Base-by-base conservation (phyloP, 2,329 filamentous ascomycete species). In the Cytospora leucostoma region DNA sequence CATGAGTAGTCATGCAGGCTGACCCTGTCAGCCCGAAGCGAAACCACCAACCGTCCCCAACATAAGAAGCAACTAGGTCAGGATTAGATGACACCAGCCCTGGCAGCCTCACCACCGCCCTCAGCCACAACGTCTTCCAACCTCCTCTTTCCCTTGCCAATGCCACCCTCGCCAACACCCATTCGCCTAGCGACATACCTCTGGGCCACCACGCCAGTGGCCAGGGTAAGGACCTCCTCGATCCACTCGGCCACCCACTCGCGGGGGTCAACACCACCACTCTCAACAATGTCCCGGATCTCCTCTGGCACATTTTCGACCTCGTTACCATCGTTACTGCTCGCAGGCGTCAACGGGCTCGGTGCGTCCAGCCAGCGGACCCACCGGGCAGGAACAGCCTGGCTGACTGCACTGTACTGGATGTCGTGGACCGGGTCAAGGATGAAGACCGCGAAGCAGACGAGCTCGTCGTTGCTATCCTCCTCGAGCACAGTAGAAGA, bases 231-330 rank as follows among this genome's bases (percentile, higher is more conserved):
- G 0, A 88, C 80, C 78, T 98, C 94, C 78, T 98, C 94, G 54
- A 99, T 84, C 95, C 95, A 99, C 76, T 98, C 95, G 3, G 93
- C 90, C 44, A 97, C 91, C 95, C 95, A 99, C 75, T 99, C 95
- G 63, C 95, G 84, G 0, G 95, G 95, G 72, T 99, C 95, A 2
- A 98, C 92, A 54, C 85, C 86, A 10, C 86, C 87, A 52, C 78
- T 78, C 71, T 87, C 86, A 49, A 99, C 86, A 67, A 98, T 96
- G 68, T 94, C 91, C 27, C 85, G 83, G 70, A 99, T 97, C 72
- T 93, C 92, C 34, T 92, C 89, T 0, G 95, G 94, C 38, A 93
- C 76, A n/a, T 71, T 70, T 11, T 71, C 70, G 15, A 72, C 68
- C 21, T 71, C 71, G 11, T 74, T 74, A 47, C 76, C 72, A 3